A percentile compares a stretch with the other conserved stretches of the same genome.
Evolutionary conservation across 306 rosid species (phyloP).

Genomic region (Biancaea sappan): DNA sequence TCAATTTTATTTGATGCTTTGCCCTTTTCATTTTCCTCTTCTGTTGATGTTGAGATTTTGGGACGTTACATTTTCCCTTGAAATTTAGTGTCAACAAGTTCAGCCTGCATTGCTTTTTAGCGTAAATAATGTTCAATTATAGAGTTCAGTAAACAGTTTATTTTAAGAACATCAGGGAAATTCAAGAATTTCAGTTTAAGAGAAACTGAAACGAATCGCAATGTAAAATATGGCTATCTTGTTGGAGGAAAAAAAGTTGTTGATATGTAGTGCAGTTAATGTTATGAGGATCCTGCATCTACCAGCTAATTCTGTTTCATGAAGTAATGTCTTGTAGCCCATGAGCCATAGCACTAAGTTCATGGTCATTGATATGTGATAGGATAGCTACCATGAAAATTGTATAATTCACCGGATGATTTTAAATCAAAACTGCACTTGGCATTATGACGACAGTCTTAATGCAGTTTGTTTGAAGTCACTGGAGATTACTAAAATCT

Average conservation of each 20-base stretch:
- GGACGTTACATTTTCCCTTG: background rate
- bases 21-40: background rate
- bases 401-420: background rate
- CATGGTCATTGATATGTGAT: background rate
- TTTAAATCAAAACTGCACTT: background rate
- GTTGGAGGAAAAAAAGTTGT: too few species aligned
- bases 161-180: background rate
- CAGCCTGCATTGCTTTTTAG: background rate
- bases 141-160: background rate
- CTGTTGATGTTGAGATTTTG: background rate
- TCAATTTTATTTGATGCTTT: slow-evolving; percentile 7
- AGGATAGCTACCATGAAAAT: background rate
- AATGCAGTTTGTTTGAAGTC: background rate
- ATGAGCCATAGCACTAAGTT: background rate
- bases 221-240: too few species aligned
- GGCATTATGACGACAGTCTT: background rate
- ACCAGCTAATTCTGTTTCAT: background rate
- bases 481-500: too few species aligned
- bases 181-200: too few species aligned
- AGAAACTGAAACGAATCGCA: too few species aligned
- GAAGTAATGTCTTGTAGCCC: background rate
- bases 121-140: background rate
- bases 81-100: background rate
- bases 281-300: too few species aligned
- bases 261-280: too few species aligned